These are phyloP conservation scores for Colletotrichum tropicicola DNA, from an alignment of 2,329 filamentous ascomycete species.

Conservation along the genomic window DNA sequence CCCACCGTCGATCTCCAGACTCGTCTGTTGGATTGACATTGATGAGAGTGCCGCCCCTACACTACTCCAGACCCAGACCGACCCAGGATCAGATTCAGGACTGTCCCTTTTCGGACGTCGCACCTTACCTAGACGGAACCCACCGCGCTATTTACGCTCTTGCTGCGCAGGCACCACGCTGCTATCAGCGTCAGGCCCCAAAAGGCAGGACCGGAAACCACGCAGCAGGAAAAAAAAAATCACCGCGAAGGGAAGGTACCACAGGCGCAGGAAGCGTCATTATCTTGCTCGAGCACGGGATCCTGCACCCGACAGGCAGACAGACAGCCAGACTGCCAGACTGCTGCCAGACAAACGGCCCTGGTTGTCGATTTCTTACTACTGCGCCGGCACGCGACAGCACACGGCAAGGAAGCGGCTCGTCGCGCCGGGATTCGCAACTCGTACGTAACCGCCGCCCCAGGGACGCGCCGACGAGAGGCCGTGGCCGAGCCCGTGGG, in stretches of 20 bases:
- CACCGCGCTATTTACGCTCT: slow-evolving; percentile 12
- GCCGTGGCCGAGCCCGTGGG: slow-evolving; percentile 13
- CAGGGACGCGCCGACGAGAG: slow-evolving; percentile 17
- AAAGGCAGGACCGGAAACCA: neutral
- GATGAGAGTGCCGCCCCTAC: too few species aligned
- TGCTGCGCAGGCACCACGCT: too few species aligned
- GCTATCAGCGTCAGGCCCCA: neutral
- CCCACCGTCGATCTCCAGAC: neutral
- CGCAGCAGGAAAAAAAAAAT: neutral
- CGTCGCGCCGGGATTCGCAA: too few species aligned
- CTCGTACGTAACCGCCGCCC: neutral
- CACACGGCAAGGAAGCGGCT: too few species aligned
- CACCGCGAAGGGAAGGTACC: slow-evolving; percentile 3
- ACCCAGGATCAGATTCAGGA: neutral
- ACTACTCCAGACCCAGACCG: too few species aligned
- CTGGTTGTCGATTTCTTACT: too few species aligned
- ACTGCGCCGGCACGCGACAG: too few species aligned
- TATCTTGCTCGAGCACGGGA: neutral
- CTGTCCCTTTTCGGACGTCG: neutral
- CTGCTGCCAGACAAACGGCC: too few species aligned
- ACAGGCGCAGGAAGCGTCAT: neutral
- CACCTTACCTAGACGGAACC: slow-evolving; percentile 7
- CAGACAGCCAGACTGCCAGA: too few species aligned
- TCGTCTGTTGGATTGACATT: too few species aligned
- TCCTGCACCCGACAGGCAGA: too few species aligned